phyloP scores from a whole-genome alignment of 176 grass and related monocot species.

The Zoysia japonica region DNA sequence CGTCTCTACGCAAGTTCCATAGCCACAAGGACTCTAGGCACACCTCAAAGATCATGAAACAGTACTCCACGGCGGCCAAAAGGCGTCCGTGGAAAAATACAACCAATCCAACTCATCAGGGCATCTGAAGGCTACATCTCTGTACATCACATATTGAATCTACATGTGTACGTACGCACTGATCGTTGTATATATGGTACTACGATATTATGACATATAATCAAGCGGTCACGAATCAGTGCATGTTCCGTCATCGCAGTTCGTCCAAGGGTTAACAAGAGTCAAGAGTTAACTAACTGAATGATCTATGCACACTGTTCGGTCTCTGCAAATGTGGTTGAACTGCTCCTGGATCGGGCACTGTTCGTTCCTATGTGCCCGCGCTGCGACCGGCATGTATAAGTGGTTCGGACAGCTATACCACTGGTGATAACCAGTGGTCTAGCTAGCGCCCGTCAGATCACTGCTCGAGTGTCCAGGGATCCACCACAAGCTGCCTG shows the following conservation, averaged over 20 bases:
- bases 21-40: background rate
- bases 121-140: constrained; percentile 4
- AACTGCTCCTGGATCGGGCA: constrained; percentile 21
- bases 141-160: background rate
- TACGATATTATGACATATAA: background rate
- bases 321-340: background rate
- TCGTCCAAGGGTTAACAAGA: background rate
- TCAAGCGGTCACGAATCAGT: background rate
- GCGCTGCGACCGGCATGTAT: background rate
- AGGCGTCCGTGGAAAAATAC: background rate
- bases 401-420: constrained; percentile 12
- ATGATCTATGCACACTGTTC: background rate
- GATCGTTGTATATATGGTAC: background rate
- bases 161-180: too few relatives aligned
- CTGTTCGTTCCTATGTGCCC: background rate
- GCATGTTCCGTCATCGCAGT: background rate
- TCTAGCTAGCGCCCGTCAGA: constrained; percentile 14
- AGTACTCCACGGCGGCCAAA: background rate
- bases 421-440: constrained; percentile 25
- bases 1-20: background rate
- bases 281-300: background rate
- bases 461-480: background rate
- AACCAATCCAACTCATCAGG: background rate
- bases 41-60: background rate
- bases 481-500: constrained; percentile 4